Percentiles rank a stretch among this genome's conserved stretches.
Conservation (phyloP, 345 rosid species). For the Salix purpurea region DNA sequence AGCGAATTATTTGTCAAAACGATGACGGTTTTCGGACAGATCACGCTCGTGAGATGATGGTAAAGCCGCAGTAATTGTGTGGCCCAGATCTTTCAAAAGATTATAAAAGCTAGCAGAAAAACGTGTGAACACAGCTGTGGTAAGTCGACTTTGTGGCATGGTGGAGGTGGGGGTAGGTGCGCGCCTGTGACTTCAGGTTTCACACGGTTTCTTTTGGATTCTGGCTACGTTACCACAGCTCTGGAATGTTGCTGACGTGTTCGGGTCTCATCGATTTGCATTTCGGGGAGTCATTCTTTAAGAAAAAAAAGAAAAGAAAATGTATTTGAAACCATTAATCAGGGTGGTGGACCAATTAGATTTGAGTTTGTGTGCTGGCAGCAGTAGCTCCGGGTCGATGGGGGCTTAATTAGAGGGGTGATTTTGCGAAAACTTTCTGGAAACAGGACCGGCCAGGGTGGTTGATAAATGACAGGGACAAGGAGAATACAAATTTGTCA, state of each 20-base stretch:
- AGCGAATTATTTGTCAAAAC: too few relatives aligned
- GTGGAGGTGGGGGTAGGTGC: conserved; percentile 16
- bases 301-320: too few relatives aligned
- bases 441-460: not conserved
- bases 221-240: conserved; percentile 1
- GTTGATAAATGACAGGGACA: not conserved
- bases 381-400: not conserved
- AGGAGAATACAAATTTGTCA: not conserved
- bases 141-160: not conserved
- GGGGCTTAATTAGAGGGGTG: not conserved
- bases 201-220: not conserved
- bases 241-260: not conserved
- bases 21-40: not conserved
- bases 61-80: not conserved
- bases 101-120: too few relatives aligned
- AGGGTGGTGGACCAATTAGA: not conserved
- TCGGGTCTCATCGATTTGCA: not conserved
- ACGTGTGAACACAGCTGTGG: conserved; percentile 32
- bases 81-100: not conserved
- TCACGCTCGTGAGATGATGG: not conserved
- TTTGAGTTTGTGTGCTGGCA: not conserved
- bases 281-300: too few relatives aligned
- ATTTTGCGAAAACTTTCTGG: too few relatives aligned
- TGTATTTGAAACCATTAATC: too few relatives aligned
- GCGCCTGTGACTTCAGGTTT: conserved; percentile 25